A percentile compares a stretch with the other conserved stretches of the same genome.
Evolutionary conservation across 75 land plant species (phyloP).

Genomic region (Selaginella moellendorffii): DNA sequence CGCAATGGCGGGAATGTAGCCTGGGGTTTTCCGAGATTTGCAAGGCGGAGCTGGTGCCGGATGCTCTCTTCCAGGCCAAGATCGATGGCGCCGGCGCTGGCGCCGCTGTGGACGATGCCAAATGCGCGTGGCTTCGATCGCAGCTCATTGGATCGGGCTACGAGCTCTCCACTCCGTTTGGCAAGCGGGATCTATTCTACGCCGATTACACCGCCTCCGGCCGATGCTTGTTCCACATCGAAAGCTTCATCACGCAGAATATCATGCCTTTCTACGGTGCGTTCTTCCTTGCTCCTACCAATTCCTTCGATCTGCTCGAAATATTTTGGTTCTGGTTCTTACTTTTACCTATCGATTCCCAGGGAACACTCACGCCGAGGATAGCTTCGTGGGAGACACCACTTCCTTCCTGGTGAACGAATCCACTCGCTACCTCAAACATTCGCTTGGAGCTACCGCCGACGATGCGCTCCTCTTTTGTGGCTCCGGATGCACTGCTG

Average conservation of each 20-base stretch:
- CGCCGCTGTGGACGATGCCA: background rate
- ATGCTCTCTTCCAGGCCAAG: background rate
- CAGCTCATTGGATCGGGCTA: background rate
- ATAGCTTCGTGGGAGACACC: conserved; percentile 47
- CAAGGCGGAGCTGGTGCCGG: background rate
- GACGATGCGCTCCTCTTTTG: conserved; percentile 57
- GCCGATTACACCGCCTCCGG: conserved; percentile 9
- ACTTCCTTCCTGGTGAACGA: conserved; percentile 33
- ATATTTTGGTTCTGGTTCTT: no score
- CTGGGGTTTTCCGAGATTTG: background rate
- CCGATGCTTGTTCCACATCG: background rate
- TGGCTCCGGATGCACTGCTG: conserved; percentile 56
- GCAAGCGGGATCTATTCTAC: background rate
- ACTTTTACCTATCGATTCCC: no score
- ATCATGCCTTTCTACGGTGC: conserved; percentile 4
- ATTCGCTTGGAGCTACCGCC: conserved; percentile 32
- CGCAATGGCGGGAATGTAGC: background rate
- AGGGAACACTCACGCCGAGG: conserved; percentile 68
- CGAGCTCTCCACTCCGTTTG: conserved; percentile 2
- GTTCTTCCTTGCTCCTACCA: background rate
- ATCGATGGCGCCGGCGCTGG: background rate
- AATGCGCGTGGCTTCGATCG: background rate
- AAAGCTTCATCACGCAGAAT: background rate
- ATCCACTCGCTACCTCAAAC: conserved; percentile 43
- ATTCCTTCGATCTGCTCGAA: background rate